These are phyloP conservation scores for Streptanthus diversifolius DNA, from an alignment of 345 rosid species.

Conservation along the genomic window DNA sequence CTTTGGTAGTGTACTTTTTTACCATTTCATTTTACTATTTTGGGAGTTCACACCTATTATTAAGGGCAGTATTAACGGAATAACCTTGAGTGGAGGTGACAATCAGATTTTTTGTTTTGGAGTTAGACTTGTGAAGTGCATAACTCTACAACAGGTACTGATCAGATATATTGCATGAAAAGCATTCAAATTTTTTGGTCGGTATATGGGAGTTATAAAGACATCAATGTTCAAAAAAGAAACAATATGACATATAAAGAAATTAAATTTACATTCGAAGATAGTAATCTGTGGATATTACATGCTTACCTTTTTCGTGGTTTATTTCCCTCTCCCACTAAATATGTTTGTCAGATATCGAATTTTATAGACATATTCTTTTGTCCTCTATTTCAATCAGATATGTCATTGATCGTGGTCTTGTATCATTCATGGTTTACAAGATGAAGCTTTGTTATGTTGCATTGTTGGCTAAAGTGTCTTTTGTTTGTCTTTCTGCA, in stretches of 20 bases:
- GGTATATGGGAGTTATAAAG: neutral
- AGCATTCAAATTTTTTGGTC: neutral
- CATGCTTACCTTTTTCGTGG: neutral
- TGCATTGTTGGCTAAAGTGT: constrained; percentile 5
- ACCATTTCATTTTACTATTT: constrained; percentile 11
- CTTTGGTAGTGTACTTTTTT: neutral
- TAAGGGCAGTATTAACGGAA: constrained; percentile 83
- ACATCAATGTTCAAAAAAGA: neutral
- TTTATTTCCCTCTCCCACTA: neutral
- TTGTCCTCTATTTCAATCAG: neutral
- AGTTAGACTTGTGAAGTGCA: constrained; percentile 76
- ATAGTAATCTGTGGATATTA: neutral
- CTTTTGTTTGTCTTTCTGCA: neutral
- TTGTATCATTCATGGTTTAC: neutral
- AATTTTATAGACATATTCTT: neutral
- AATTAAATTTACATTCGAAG: neutral
- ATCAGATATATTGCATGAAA: neutral
- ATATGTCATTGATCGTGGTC: constrained; percentile 1
- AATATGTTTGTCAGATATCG: neutral
- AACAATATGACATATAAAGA: neutral
- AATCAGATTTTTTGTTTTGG: constrained; percentile 83
- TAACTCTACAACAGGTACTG: constrained; percentile 74
- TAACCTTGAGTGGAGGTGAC: constrained; percentile 72
- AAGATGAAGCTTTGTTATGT: neutral
- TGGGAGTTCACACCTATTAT: constrained; percentile 61